A percentile compares a stretch with the other conserved stretches of the same genome.
Conservation (phyloP, 768 basidiomycete genomes). For the Macrolepiota albuminosa region DNA sequence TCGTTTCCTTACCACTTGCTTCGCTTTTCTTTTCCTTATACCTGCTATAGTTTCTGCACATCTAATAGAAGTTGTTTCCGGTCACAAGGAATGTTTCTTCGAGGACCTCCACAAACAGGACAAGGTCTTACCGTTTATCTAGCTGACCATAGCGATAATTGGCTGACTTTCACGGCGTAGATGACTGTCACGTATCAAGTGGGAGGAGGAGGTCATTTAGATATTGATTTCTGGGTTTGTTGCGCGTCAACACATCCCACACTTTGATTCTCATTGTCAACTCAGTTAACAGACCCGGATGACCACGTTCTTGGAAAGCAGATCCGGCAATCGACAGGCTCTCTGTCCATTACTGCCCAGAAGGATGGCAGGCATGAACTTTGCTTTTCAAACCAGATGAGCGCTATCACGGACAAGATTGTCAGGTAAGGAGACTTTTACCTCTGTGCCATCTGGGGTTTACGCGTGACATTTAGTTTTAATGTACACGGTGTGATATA, state of each 20-base stretch:
- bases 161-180: conserved; percentile 33
- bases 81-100: conserved; percentile 92
- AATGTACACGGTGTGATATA: conserved; percentile 98
- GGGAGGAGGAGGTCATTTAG: conserved; percentile 92
- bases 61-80: conserved; percentile 70
- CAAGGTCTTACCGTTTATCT: conserved; percentile 48
- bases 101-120: conserved; percentile 90
- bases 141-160: background rate
- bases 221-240: conserved; percentile 94
- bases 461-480: conserved; percentile 51
- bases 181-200: conserved; percentile 99
- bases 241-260: background rate
- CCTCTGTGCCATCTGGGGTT: background rate
- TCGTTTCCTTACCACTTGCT: conserved; percentile 32
- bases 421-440: conserved; percentile 59
- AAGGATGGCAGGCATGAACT: conserved; percentile 88
- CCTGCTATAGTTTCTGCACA: conserved; percentile 50
- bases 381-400: conserved; percentile 99
- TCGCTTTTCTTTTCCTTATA: conserved; percentile 38
- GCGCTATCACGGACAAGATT: conserved; percentile 90
- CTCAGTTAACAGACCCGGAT: conserved; percentile 78
- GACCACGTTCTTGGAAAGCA: conserved; percentile 69
- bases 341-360: conserved; percentile 80
- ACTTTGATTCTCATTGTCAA: conserved; percentile 7
- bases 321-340: conserved; percentile 84